These are phyloP conservation scores for Bryum argenteum DNA, from an alignment of 225 moss, liverwort and hornwort genomes.

Conservation along the genomic window DNA sequence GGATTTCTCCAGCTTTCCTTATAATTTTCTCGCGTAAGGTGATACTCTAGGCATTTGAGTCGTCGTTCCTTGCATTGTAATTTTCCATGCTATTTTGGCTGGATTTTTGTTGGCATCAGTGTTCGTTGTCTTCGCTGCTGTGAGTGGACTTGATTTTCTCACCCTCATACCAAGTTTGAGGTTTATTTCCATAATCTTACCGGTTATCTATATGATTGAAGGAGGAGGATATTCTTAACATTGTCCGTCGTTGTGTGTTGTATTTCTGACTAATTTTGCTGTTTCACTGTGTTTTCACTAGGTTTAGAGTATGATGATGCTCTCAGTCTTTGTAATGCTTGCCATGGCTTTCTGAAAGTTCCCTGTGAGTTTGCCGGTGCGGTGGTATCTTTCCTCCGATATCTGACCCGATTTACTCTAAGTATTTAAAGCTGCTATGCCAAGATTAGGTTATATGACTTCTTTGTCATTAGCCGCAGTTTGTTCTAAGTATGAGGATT, in stretches of 20 bases:
- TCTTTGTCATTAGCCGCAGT: slow-evolving; percentile 1
- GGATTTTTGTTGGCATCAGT: not conserved
- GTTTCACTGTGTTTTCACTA: not conserved
- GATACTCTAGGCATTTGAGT: not conserved
- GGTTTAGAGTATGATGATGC: slow-evolving; percentile 1
- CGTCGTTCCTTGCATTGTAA: not conserved
- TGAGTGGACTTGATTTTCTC: not conserved
- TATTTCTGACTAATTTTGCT: not conserved
- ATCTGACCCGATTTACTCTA: not conserved
- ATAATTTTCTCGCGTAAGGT: not conserved
- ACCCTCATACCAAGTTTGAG: no score
- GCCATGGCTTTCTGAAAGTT: slow-evolving; percentile 2
- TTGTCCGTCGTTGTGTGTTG: no score
- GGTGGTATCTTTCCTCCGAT: not conserved
- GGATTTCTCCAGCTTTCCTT: slow-evolving; percentile 4
- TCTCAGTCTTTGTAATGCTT: not conserved
- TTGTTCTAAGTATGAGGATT: not conserved
- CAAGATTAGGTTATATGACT: slow-evolving; percentile 2
- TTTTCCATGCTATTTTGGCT: not conserved
- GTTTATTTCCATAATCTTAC: not conserved
- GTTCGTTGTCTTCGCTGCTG: not conserved
- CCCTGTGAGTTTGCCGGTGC: not conserved
- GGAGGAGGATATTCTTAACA: not conserved
- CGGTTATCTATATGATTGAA: not conserved
- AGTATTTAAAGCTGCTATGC: not conserved